Evolutionary conservation across 257 asterid species (phyloP).

Genomic region (Fraxinus anomala): DNA sequence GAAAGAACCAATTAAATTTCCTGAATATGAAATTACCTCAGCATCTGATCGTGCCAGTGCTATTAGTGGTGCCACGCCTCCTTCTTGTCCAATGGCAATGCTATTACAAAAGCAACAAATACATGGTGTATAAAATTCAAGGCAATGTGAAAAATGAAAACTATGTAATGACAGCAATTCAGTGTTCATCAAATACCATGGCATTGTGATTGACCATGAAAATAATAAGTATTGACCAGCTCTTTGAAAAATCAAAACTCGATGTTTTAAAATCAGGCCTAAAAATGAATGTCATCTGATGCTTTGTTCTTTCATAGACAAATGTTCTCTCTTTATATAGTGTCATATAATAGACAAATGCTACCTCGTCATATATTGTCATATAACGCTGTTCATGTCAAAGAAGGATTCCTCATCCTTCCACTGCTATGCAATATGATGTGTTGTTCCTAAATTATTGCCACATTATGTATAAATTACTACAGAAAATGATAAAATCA

Average conservation of each 20-base stretch:
- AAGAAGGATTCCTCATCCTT: background rate
- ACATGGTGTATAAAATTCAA: conserved; percentile 17
- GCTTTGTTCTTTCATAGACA: background rate
- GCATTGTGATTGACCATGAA: conserved; percentile 2
- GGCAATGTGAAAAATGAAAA: conserved; percentile 17
- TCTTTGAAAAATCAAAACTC: conserved; percentile 2
- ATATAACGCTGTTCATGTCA: background rate
- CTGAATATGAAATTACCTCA: background rate
- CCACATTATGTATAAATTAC: background rate
- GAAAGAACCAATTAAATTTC: background rate
- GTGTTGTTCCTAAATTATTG: background rate
- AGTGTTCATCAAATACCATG: background rate
- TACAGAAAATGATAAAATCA: background rate
- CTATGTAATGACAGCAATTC: background rate
- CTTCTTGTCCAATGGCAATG: conserved; percentile 39
- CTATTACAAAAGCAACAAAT: conserved; percentile 32
- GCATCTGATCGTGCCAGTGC: conserved; percentile 10
- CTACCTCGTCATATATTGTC: background rate
- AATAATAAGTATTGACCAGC: background rate
- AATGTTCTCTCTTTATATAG: background rate
- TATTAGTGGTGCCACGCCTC: conserved; percentile 4
- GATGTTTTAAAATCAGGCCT: background rate
- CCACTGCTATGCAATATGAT: background rate
- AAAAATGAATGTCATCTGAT: background rate
- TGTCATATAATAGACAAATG: background rate